phyloP scores from a whole-genome alignment of 345 rosid species.

The Laguncularia racemosa region DNA sequence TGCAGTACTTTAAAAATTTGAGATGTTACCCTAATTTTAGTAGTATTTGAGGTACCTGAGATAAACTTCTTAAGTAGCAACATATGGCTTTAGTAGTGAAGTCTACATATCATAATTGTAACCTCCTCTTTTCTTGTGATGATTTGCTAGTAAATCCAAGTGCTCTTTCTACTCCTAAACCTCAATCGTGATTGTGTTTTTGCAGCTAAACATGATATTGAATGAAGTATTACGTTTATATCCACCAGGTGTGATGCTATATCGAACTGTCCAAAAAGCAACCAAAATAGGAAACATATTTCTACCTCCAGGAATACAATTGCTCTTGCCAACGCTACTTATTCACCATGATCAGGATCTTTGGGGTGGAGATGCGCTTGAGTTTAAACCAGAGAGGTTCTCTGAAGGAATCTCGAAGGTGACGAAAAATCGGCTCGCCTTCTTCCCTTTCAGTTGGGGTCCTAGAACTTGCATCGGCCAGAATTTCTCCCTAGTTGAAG shows the following conservation, averaged over 20 bases:
- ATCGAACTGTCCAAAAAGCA: not conserved
- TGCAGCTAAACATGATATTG: constrained; percentile 15
- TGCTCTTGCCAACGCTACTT: constrained; percentile 7
- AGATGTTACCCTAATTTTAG: no score
- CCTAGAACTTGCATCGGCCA: constrained; percentile 51
- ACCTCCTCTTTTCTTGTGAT: no score
- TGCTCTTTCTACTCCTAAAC: no score
- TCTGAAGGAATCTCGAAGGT: constrained; percentile 29
- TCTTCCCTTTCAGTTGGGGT: constrained; percentile 40
- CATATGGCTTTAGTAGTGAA: no score
- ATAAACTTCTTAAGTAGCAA: no score
- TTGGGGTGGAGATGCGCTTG: constrained; percentile 18
- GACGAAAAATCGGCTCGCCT: constrained; percentile 29
- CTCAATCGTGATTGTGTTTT: not conserved
- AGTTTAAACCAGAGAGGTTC: constrained; percentile 21
- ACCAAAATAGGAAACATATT: constrained; percentile 11
- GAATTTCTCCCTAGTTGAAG: constrained; percentile 37
- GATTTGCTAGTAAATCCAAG: no score
- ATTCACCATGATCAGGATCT: constrained; percentile 15
- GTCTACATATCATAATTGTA: no score
- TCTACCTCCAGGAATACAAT: constrained; percentile 10
- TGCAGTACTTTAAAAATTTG: no score
- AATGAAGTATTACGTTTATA: constrained; percentile 20
- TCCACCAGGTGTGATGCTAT: not conserved
- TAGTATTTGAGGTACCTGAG: no score